Evolutionary conservation across 495 filamentous ascomycete species (phyloP), one percentile per base, ranked within the genome.

Genomic region (Penicillium waksmanii): DNA sequence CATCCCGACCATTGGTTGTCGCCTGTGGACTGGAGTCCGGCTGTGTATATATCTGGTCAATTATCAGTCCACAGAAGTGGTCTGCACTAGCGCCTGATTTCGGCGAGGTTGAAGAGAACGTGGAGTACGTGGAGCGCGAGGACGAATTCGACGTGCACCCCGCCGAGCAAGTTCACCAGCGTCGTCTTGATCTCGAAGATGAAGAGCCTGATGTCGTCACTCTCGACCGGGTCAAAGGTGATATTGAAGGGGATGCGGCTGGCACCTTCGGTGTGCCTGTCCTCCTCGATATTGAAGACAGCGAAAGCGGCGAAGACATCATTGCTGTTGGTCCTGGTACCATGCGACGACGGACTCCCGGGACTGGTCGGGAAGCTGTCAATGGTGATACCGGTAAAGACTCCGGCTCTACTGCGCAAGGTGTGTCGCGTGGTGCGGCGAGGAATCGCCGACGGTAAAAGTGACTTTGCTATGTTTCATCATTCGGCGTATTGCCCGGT

Each of bases 91-190:
- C 95, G 8, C 95, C 95, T 0, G 95, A 99, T 73, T 99, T 99
- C 70, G 91, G 84, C 35, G 95, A 99, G 73, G 91, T 99, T 10
- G 95, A 99, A 76, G 96, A 98, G 73, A 98, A 98, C 58, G 91
- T 96, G 11, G 93, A 97, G 74, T 98, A 98, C 67, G 82, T 94
- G 38, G 95, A 99, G 70, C 83, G 84, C 27, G 95, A 98, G 76
- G 96, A 98, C 67, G 95, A 99, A 66, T 99, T 98, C 63, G 95
- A 99, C 68, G 94, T 98, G 56, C 94, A 97, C 65, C 93, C 93
- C 0, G 89, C 93, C 23, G 93, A 96, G 68, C 95, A 98, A 71
- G 89, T 97, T 17, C 90, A 96, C 65, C 96, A 96, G 71, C 87
- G 93, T 15, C 82, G 92, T 25, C 78, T 97, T 4, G 92, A 97